These are phyloP conservation scores for Nymphaea colorata DNA, from an alignment of 164 flowering plant species.

Conservation along the genomic window DNA sequence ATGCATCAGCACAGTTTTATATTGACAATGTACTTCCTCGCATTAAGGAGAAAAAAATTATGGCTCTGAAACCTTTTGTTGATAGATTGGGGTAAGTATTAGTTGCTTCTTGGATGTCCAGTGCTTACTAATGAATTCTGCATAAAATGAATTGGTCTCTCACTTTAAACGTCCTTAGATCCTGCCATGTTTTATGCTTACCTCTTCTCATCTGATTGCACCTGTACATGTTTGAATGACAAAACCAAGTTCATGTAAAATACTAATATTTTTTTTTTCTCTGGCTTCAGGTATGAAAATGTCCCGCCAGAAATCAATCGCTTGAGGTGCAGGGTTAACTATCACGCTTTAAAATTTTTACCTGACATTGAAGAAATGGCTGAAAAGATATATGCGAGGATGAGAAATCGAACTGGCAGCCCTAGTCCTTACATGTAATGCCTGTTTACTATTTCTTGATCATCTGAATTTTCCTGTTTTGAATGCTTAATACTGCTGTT, in stretches of 20 bases:
- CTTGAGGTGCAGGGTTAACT: conserved; percentile 89
- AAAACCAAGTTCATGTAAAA: neutral
- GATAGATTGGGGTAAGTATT: conserved; percentile 87
- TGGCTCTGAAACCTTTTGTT: conserved; percentile 98
- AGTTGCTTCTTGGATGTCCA: neutral
- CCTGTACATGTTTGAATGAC: neutral
- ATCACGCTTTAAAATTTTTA: conserved; percentile 90
- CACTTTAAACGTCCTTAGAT: neutral
- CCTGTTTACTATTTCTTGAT: neutral
- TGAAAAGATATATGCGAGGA: conserved; percentile 65
- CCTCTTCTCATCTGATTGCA: neutral
- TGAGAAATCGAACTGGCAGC: conserved; percentile 85
- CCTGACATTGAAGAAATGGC: conserved; percentile 95
- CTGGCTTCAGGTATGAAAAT: conserved; percentile 71
- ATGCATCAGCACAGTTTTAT: conserved; percentile 94
- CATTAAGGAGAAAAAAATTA: conserved; percentile 95
- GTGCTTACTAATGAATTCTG: neutral
- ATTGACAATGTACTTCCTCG: conserved; percentile 97
- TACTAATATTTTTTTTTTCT: conserved; percentile 1
- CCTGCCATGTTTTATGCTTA: too few relatives aligned
- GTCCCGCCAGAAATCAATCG: conserved; percentile 92
- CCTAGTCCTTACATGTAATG: conserved; percentile 80
- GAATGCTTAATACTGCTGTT: neutral
- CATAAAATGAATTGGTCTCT: neutral
- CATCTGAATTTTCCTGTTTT: neutral